Percentiles rank a stretch among this genome's conserved stretches.
Evolutionary conservation across 305 asterid species (phyloP).

Genomic region (Fraxinus ornus): DNA sequence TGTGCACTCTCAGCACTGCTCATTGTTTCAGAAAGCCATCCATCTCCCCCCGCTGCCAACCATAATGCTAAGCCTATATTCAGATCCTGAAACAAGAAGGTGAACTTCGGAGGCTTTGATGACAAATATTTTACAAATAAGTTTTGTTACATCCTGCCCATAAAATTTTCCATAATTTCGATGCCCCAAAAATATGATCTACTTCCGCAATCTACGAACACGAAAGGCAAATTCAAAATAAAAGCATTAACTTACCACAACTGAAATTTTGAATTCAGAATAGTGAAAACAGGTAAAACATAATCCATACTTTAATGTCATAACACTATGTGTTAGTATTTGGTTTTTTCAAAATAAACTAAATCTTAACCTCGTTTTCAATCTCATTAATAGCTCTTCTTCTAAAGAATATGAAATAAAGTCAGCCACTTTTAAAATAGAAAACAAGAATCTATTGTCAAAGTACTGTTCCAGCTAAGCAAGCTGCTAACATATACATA

Average conservation of each 20-base stretch:
- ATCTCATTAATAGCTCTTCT: constrained; percentile 5
- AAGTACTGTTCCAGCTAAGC: background rate
- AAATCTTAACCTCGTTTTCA: background rate
- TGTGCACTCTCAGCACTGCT: constrained; percentile 17
- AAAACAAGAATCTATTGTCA: background rate
- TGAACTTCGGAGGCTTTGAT: background rate
- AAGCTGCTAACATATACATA: background rate
- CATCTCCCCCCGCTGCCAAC: constrained; percentile 93
- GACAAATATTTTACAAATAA: background rate
- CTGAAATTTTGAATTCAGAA: background rate
- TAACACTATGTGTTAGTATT: background rate
- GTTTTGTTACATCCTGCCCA: background rate
- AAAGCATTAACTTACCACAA: background rate
- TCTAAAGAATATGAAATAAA: background rate
- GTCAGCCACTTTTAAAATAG: background rate
- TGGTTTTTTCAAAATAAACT: background rate
- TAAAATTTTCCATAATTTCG: background rate
- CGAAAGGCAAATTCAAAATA: background rate
- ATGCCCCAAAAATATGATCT: background rate
- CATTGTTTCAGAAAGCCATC: constrained; percentile 55
- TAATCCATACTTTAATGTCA: background rate
- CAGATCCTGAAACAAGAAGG: constrained; percentile 61
- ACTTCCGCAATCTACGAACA: background rate
- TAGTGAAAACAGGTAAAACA: background rate
- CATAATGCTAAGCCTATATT: constrained; percentile 93